Evolutionary conservation across 2,329 filamentous ascomycete species (phyloP), one percentile per base, ranked within the genome.

Genomic region (Aspergillus sergii): DNA sequence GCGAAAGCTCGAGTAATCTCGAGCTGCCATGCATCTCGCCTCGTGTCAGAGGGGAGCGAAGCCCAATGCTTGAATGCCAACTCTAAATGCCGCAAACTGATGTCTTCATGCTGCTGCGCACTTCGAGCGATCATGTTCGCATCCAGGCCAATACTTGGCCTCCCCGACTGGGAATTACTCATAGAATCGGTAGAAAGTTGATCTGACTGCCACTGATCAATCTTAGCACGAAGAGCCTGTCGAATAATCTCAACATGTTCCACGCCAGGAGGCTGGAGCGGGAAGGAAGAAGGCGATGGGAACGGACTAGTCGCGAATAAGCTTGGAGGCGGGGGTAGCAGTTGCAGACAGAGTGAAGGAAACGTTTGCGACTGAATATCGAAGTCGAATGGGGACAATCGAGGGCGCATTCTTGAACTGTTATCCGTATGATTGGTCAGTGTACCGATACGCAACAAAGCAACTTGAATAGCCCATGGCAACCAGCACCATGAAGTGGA

Each of bases 361-460:
- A 97, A 97, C 64, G 93, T 93, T 75, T 96, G 88, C 6, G 91
- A 85, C 64, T 94, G 87, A 39, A 94, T 91, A 68, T 97, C 92
- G 79, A 97, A 96, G 68, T 94, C 91, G 75, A 88, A 89, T 4
- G 87, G 83, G 21, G 81, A 75, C 23, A 77, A 61, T 65, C 73
- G 74, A 66, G 82, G 69, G 64, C 80, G 70, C 57, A 78, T 76
- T 60, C 80, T 79, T 30, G 79, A 79, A 63, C 82, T 85, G 66
- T 50, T 51, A 58, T 45, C 60, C 19, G 62, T 61, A 57, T 19
- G 3, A 50, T 32, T 30, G 53, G 58, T 64, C 48, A 65, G 59
- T n/a, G 14, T 16, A 36, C 39, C 59, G 58, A 66, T 26, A 50
- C 43, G 53, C 60, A 62, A 61, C 63, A 66, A 64, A 11, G 45